Base-by-base conservation (phyloP, 225 moss, liverwort and hornwort genomes). In the Physcomitrellopsis africana region DNA sequence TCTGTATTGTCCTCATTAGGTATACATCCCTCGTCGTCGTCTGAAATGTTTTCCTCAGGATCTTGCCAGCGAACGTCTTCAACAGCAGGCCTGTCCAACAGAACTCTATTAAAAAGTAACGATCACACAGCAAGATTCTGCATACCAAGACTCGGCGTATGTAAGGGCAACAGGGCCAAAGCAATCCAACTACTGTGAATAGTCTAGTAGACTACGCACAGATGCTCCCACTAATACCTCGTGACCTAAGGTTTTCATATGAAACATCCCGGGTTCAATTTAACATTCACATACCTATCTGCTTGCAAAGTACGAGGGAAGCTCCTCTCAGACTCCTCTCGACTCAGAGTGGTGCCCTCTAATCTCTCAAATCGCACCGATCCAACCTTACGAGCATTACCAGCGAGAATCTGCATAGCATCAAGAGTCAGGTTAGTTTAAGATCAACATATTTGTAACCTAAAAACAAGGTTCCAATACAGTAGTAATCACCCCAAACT, bases 311-410 rank as follows among this genome's bases (percentile, higher is more conserved):
- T 66, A 51, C 88, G 85, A 60, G 85, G 83, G 24, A 85, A 83
- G 44, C 63, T 69, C 67, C 81, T 76, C 63, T 76, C 87, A 48
- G 77, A 84, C 20, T 91, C 87, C 51, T 87, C 94, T 72, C 81
- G 86, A 23, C 71, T 82, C 9, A 80, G 78, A 56, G 84, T 46
- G 8, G 72, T 64, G 15, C 78, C 63, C 77, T 92, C 92, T 61
- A 82, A 75, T 48, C 79, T 81, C 81, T 99, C 86, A 80, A 99
- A 99, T 51, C 97, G 92, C 11, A 93, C 97, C 12, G 97, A 94
- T 51, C 94, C 93, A 49, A 99, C 86, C 80, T 99, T 99, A 53
- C 94, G 89, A 20, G 97, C 97, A 81, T 99, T 99, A 27, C 97
- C 97, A 18, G 97, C 97, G 52, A 99, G 79, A 73, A 99, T 83